Percentiles rank a stretch among this genome's conserved stretches.
These are phyloP conservation scores for Ogataea hybrid DNA, from an alignment of 1,139 yeast genomes.

Conservation along the genomic window DNA sequence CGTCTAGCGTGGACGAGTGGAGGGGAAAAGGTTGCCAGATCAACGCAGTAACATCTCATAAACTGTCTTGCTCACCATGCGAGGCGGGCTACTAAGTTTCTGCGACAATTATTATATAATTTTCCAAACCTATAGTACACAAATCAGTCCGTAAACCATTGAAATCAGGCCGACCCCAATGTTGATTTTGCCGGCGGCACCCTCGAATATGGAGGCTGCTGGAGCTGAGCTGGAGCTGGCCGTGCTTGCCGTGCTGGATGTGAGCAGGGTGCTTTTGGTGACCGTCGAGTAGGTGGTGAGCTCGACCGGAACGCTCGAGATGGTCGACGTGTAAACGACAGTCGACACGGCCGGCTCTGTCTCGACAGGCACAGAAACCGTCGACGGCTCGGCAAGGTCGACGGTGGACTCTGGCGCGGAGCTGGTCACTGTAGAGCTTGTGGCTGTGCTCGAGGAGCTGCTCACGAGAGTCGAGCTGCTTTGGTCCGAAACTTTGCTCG, in stretches of 20 bases:
- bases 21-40: slow-evolving; percentile 43
- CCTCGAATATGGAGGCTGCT: slow-evolving; percentile 6
- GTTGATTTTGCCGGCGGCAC: slow-evolving; percentile 4
- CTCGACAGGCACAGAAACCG: slow-evolving; percentile 21
- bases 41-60: slow-evolving; percentile 40
- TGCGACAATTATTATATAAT: slow-evolving; percentile 31
- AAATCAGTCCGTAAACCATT: slow-evolving; percentile 9
- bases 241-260: slow-evolving; percentile 6
- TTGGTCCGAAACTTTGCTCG: slow-evolving; percentile 2
- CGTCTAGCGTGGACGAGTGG: slow-evolving; percentile 49
- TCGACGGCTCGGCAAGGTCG: slow-evolving; percentile 17
- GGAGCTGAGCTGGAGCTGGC: not conserved
- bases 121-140: slow-evolving; percentile 5
- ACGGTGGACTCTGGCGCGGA: slow-evolving; percentile 17
- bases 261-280: slow-evolving; percentile 7
- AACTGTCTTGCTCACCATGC: slow-evolving; percentile 32
- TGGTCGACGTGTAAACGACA: slow-evolving; percentile 23
- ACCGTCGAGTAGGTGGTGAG: slow-evolving; percentile 24
- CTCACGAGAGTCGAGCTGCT: not conserved
- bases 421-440: slow-evolving; percentile 2
- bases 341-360: slow-evolving; percentile 22
- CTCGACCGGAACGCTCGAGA: slow-evolving; percentile 24
- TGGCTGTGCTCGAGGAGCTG: not conserved
- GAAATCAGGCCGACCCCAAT: slow-evolving; percentile 9
- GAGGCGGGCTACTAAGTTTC: slow-evolving; percentile 41